Base-by-base conservation (phyloP, 495 filamentous ascomycete genomes). In the Durotheca rogersii region DNA sequence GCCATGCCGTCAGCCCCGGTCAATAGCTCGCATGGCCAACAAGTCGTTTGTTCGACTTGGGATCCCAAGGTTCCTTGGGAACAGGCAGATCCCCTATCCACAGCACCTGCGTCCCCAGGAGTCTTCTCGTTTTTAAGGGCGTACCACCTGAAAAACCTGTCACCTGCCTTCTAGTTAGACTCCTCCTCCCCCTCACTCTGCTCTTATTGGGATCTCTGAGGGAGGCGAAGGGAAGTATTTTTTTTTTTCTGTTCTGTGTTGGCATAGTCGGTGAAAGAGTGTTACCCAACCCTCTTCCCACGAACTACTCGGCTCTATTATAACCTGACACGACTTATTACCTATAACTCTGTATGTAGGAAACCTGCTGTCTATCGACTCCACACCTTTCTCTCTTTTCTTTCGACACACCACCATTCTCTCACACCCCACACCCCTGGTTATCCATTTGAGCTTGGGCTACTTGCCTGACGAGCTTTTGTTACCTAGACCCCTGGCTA, bases 1-100 rank as follows among this genome's bases (percentile, higher is more conserved):
- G 68, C 65, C 54, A 57, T 53, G 53, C 50, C 53, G 55, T 56
- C 42, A 54, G 57, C 58, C 61, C 68, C 60, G 58, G 61, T 72
- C 66, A 58, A 67, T 58, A 49, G 48, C 53, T 66, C 47, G 52
- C 57, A 60, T 56, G 46, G 48, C 57, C 57, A 60, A 52, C 57
- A 52, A 46, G 37, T 23, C 57, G 51, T 56, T 51, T 56, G 52
- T 52, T 51, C 19, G 19, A 44, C 41, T 51, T 43, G 37, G 46
- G 58, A 45, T 53, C 23, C 30, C 25, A 48, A 48, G 37, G 34
- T 33, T 46, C 31, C 27, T 37, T 33, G 31, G 35, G 41, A 23
- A 54, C 44, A 20, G 35, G 12, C 32, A 48, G 47, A 35, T 52
- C 51, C 42, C 44, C 48, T 48, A 47, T 47, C 38, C 47, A 4